A percentile compares a stretch with the other conserved stretches of the same genome.
phyloP scores from a whole-genome alignment of 495 filamentous ascomycete species.

The Neurospora discreta region DNA sequence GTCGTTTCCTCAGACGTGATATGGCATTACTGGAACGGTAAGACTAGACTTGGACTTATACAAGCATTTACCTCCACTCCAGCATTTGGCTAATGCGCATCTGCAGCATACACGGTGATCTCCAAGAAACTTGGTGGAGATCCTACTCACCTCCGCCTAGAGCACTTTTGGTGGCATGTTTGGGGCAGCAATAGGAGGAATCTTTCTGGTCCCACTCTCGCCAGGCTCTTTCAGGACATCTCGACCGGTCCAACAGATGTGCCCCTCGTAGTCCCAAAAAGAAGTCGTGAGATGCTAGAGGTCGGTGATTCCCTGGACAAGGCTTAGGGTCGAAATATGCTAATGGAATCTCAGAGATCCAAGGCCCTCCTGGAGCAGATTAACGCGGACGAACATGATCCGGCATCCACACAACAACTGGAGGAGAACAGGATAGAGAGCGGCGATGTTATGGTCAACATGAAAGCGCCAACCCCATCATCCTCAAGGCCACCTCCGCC shows the following conservation, averaged over 20 bases:
- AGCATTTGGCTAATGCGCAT: slow-evolving; percentile 4
- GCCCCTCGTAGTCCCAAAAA: slow-evolving; percentile 30
- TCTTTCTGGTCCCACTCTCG: slow-evolving; percentile 33
- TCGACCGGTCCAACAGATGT: slow-evolving; percentile 39
- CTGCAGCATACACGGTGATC: slow-evolving; percentile 40
- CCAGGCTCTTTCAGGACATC: slow-evolving; percentile 37
- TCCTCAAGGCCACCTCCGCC: slow-evolving; percentile 23
- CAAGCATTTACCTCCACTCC: not conserved
- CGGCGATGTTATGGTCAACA: not conserved
- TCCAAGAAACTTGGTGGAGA: slow-evolving; percentile 34
- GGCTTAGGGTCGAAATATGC: not conserved
- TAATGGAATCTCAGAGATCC: not conserved
- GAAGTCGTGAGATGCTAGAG: slow-evolving; percentile 30
- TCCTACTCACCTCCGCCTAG: slow-evolving; percentile 40
- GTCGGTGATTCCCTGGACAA: slow-evolving; percentile 19
- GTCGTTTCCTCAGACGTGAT: slow-evolving; percentile 37
- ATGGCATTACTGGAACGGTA: slow-evolving; percentile 40
- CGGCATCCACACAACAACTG: not conserved
- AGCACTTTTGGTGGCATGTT: slow-evolving; percentile 49
- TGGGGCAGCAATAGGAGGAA: slow-evolving; percentile 39
- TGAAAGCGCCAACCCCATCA: slow-evolving; percentile 20
- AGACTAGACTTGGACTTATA: slow-evolving; percentile 12
- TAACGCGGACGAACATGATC: not conserved
- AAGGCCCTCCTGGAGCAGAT: slow-evolving; percentile 3
- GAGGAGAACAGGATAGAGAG: slow-evolving; percentile 5